Conservation (phyloP, 345 rosid species). For the Populus pruinosa region DNA sequence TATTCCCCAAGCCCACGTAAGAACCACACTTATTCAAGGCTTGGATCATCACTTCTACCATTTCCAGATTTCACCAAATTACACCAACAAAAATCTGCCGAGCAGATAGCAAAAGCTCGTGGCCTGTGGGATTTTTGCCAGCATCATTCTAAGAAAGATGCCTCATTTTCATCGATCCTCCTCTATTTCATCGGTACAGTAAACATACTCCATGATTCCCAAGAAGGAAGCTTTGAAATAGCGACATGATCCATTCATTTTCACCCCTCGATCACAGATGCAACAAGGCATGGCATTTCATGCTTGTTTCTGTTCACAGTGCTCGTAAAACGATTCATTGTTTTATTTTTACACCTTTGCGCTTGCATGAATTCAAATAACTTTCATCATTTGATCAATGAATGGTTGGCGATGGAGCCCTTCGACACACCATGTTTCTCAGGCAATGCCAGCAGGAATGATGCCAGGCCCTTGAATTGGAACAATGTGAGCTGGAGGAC, state of each 20-base stretch:
- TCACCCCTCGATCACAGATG: no score
- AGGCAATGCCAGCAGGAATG: conserved; percentile 57
- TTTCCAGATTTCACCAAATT: not conserved
- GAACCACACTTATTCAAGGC: not conserved
- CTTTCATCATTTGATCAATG: conserved; percentile 31
- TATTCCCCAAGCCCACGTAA: not conserved
- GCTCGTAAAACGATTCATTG: not conserved
- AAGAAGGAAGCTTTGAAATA: no score
- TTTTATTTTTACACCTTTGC: not conserved
- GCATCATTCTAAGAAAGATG: not conserved
- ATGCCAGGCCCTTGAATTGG: conserved; percentile 54
- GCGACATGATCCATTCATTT: no score
- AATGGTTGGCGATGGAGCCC: conserved; percentile 41
- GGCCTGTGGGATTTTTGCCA: no score
- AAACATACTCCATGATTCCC: no score
- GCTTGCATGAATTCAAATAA: not conserved
- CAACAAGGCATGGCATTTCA: no score
- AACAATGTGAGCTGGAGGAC: conserved; percentile 46
- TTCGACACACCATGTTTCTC: conserved; percentile 59
- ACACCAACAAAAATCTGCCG: no score
- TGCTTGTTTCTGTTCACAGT: not conserved
- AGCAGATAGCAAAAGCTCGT: no score
- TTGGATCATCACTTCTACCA: not conserved
- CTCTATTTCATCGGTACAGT: not conserved
- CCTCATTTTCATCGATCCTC: not conserved